Percentiles rank a stretch among this genome's conserved stretches.
Evolutionary conservation across 345 rosid species (phyloP).

Genomic region (Eucalyptus curtisii): DNA sequence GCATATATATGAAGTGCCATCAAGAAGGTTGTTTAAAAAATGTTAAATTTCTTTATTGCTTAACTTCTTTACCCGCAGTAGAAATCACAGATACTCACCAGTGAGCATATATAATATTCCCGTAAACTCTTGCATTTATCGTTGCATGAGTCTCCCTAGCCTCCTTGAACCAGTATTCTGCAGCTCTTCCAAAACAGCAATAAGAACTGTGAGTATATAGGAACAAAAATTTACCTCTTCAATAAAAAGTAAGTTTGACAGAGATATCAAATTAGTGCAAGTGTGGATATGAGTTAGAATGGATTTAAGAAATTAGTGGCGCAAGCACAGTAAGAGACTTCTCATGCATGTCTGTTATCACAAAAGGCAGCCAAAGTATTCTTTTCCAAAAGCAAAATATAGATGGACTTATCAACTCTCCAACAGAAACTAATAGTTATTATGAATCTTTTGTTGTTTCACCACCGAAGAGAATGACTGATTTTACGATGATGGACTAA

Average conservation of each 20-base stretch:
- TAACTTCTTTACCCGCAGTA: background rate
- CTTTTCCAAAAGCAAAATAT: background rate
- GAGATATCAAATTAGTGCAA: background rate
- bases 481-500: background rate
- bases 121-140: constrained; percentile 77
- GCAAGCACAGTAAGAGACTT: background rate
- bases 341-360: background rate
- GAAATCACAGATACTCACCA: constrained; percentile 34
- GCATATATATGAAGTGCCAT: background rate
- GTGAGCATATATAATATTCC: constrained; percentile 79
- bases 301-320: background rate
- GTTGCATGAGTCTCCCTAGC: constrained; percentile 51
- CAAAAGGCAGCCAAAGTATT: background rate
- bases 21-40: background rate
- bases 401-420: background rate
- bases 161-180: constrained; percentile 84
- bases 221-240: background rate
- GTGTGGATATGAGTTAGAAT: background rate
- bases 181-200: constrained; percentile 68
- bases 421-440: background rate
- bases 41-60: background rate
- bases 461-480: background rate
- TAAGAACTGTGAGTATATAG: constrained; percentile 22
- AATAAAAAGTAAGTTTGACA: background rate
- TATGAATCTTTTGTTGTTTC: background rate